Base-by-base conservation (phyloP, 495 filamentous ascomycete genomes). In the Tuber umbilicatum region DNA sequence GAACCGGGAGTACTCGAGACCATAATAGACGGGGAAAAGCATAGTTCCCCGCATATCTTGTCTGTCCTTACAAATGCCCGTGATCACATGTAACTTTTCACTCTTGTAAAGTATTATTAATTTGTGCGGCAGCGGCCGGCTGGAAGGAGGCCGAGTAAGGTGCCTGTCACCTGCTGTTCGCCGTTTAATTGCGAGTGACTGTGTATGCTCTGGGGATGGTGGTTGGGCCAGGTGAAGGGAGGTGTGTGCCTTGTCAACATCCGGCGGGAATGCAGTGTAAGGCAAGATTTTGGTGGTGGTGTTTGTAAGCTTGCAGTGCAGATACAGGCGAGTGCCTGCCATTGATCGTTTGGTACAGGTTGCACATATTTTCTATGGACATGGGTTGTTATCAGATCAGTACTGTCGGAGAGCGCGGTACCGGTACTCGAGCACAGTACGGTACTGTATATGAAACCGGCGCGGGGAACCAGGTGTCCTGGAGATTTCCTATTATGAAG, bases 111-210 rank as follows among this genome's bases (percentile, higher is more conserved):
- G n/a, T 14, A n/a, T 60, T 31, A 12, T 12, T n/a, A 31, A 31
- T 31, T 31, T 31, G 9, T 31, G 12, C n/a, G 17, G 45, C 23
- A 19, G 45, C 16, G 17, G 19, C 23, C 45, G 0, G 55, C 55
- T 31, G 1, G 27, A 64, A 31, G 27, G 55, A 16, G 55, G 55
- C 55, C 12, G 12, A 64, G 4, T 31, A 6, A 31, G 12, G 12
- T 31, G 2, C 55, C 12, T 31, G 2, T 23, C 31, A 14, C 12
- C 10, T 64, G 27, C 55, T 64, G 55, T 64, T 64, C 17, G 10
- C 55, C n/a, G 55, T 31, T 64, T 64, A 27, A 64, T 17, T 64
- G 55, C 55, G 55, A 64, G 55, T 64, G 55, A 64, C 27, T 64
- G 10, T 9, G 10, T 31, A 27, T 64, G 55, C 55, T 64, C n/a